Evolutionary conservation across 2,329 filamentous ascomycete species (phyloP), one percentile per base, ranked within the genome.

Genomic region (Trichoderma sp.): DNA sequence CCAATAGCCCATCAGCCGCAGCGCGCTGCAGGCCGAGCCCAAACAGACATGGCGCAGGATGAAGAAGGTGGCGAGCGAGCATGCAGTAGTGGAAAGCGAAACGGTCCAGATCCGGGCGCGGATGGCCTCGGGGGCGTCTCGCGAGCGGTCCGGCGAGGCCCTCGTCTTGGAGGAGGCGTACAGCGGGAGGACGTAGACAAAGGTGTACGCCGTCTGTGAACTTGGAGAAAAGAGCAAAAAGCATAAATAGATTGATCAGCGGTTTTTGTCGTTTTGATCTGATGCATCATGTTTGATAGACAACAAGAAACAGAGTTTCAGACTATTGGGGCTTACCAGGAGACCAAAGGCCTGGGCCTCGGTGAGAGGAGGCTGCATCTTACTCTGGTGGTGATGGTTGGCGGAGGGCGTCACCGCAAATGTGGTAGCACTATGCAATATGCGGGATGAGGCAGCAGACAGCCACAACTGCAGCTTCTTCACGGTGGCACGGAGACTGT

Each of bases 51-150:
- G 32, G 58, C 24, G 61, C 70, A 96, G 84, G 59, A 97, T 82
- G 75, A 87, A 82, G 73, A 91, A 83, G 4, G 93, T 94, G 69
- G 86, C 79, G 61, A 88, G 70, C 43, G 89, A 89, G 80, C 91
- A 92, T 68, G 89, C 75, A 64, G 89, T 76, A 77, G 92, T 96
- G 55, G 93, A 94, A 68, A 91, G 78, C 26, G 89, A 90, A 74
- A 97, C 95, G 65, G 90, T 91, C 68, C 90, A 87, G 74, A 97
- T 91, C 73, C 96, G 90, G 68, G 93, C 92, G 73, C 90, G 90
- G 81, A 99, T 98, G 61, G 96, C 93, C 13, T 91, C 90, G 11
- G 94, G 93, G 32, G 93, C 91, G 86, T 98, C 94, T 76, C 96
- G 90, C 70, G 92, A 92, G 32, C 96, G 86, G 66, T 86, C 88